Percentiles rank a stretch among this genome's conserved stretches.
These are phyloP conservation scores for Ramaria rubella DNA, from an alignment of 768 basidiomycete genomes.

Conservation along the genomic window DNA sequence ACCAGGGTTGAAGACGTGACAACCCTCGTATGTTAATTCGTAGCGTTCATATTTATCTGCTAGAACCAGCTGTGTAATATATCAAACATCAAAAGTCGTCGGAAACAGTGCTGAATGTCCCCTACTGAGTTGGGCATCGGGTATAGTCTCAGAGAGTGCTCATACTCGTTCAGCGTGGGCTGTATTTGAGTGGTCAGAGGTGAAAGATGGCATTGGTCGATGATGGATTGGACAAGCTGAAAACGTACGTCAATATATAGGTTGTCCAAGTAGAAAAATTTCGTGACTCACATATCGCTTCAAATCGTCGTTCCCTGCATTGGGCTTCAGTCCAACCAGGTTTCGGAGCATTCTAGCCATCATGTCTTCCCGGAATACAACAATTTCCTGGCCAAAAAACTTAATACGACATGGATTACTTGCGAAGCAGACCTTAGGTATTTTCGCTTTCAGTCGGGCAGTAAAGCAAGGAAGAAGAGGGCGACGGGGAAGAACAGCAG, in stretches of 20 bases:
- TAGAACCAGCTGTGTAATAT: constrained; percentile 60
- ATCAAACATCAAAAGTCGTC: constrained; percentile 10
- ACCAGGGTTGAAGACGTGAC: constrained; percentile 98
- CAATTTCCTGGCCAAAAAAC: constrained; percentile 94
- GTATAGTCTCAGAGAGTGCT: constrained; percentile 87
- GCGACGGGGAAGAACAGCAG: constrained; percentile 73
- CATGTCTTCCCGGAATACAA: constrained; percentile 85
- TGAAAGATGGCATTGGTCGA: constrained; percentile 93
- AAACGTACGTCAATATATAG: background rate
- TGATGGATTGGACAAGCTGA: constrained; percentile 90
- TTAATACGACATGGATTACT: constrained; percentile 92
- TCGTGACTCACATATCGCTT: constrained; percentile 70
- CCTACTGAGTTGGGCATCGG: constrained; percentile 88
- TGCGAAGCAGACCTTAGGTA: constrained; percentile 78
- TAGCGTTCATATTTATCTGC: constrained; percentile 97
- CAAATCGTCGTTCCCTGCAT: constrained; percentile 69
- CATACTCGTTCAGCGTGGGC: constrained; percentile 83
- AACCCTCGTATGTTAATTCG: constrained; percentile 94
- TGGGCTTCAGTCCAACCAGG: constrained; percentile 80
- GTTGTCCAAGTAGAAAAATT: constrained; percentile 6
- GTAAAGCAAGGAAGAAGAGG: constrained; percentile 74
- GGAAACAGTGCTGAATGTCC: constrained; percentile 3
- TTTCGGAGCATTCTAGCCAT: constrained; percentile 95
- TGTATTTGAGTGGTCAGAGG: constrained; percentile 81
- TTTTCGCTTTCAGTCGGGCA: constrained; percentile 55